Percentiles rank a stretch among this genome's conserved stretches.
Conservation (phyloP, 106 monocot species). For the Chionographis japonica region DNA sequence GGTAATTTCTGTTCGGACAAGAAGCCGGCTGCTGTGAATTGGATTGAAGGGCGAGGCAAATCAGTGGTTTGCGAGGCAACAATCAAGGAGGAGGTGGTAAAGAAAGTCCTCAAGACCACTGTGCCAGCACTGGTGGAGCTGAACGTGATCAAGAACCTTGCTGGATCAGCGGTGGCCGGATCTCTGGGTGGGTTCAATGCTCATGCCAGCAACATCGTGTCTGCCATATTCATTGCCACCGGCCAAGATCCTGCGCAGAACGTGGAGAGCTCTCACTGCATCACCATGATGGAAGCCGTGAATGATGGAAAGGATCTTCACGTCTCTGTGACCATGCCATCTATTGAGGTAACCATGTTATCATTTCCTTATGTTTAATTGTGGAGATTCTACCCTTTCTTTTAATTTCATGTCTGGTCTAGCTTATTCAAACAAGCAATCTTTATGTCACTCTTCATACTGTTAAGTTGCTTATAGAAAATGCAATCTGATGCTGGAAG, state of each 20-base stretch:
- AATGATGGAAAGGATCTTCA: constrained; percentile 44
- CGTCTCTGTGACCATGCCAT: constrained; percentile 51
- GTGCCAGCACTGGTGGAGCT: constrained; percentile 36
- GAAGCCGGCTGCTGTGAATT: constrained; percentile 47
- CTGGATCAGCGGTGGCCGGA: constrained; percentile 39
- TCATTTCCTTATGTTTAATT: neutral
- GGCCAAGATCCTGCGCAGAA: constrained; percentile 54
- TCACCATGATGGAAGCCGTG: constrained; percentile 42
- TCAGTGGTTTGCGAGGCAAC: constrained; percentile 47
- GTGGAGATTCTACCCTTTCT: too few species aligned
- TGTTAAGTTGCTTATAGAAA: too few species aligned
- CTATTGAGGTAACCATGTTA: constrained; percentile 23
- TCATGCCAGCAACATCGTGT: constrained; percentile 43
- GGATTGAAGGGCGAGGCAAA: constrained; percentile 50
- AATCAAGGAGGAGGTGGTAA: constrained; percentile 36
- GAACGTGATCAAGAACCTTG: constrained; percentile 42
- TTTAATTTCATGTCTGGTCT: too few species aligned
- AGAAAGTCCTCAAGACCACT: constrained; percentile 36
- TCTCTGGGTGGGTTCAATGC: constrained; percentile 45
- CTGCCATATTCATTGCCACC: constrained; percentile 42
- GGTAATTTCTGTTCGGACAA: constrained; percentile 50
- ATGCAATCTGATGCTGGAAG: too few species aligned
- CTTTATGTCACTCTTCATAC: too few species aligned
- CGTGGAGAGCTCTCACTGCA: constrained; percentile 48
- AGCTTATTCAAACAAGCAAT: too few species aligned